phyloP scores from a whole-genome alignment of 768 basidiomycete genomes.

The Tephrocybe rancida region DNA sequence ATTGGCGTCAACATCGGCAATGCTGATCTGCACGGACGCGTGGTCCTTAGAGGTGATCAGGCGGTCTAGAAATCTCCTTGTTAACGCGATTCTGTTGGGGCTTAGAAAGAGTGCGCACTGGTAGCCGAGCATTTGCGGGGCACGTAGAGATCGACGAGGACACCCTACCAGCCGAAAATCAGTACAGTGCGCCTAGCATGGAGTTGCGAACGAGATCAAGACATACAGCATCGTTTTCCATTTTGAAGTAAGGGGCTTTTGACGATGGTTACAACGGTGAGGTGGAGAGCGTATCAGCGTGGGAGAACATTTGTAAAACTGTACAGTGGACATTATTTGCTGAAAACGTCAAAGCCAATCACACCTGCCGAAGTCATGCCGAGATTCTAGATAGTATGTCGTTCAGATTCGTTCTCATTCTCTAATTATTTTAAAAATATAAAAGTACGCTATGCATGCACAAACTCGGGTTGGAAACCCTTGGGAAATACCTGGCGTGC shows the following conservation, averaged over 20 bases:
- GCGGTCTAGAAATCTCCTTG: constrained; percentile 62
- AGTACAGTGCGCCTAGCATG: neutral
- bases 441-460: neutral
- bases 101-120: constrained; percentile 57
- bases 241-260: constrained; percentile 32
- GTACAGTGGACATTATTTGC: constrained; percentile 29
- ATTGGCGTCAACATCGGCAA: constrained; percentile 91
- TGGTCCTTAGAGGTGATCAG: constrained; percentile 99
- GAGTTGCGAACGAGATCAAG: neutral
- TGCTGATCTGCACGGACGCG: constrained; percentile 95
- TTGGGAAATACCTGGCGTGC: constrained; percentile 87
- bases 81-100: neutral
- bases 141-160: constrained; percentile 99
- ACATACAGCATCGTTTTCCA: constrained; percentile 92
- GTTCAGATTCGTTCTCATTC: no score
- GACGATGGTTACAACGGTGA: constrained; percentile 23
- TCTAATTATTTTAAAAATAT: no score
- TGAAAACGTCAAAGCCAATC: neutral
- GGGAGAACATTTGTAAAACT: constrained; percentile 39
- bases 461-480: constrained; percentile 48
- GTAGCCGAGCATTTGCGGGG: constrained; percentile 99
- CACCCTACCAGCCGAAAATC: constrained; percentile 61
- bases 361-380: constrained; percentile 4
- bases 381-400: no score
- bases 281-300: constrained; percentile 26